These are phyloP conservation scores for Trichosanthes cucumerina DNA, from an alignment of 306 rosid species.

Conservation along the genomic window DNA sequence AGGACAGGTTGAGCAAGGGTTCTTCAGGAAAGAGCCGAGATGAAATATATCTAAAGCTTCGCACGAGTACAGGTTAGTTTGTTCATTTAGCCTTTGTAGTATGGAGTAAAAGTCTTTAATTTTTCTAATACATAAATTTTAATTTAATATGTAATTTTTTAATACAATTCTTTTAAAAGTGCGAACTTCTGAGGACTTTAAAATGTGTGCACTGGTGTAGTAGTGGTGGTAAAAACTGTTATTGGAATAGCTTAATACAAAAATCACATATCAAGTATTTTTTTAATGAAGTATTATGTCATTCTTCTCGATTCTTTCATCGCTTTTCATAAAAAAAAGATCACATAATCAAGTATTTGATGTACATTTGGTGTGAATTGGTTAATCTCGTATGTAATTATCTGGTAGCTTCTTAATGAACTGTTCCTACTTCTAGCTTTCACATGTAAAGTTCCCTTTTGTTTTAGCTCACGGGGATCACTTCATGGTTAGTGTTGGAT, in stretches of 20 bases:
- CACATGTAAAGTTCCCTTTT: neutral
- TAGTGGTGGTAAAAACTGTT: neutral
- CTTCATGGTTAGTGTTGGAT: neutral
- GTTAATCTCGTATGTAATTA: neutral
- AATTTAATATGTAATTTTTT: neutral
- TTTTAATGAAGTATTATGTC: neutral
- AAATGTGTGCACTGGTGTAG: neutral
- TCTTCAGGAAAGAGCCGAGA: conserved; percentile 65
- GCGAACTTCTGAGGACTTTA: neutral
- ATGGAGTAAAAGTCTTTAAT: neutral
- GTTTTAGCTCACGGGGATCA: neutral
- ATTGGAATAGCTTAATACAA: neutral
- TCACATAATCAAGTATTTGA: neutral
- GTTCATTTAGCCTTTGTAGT: conserved; percentile 9
- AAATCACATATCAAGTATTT: neutral
- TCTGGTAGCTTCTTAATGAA: neutral
- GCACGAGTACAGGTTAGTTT: conserved; percentile 85
- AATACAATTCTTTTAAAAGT: neutral
- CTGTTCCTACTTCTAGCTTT: neutral
- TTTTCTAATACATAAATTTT: neutral
- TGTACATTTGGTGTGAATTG: neutral
- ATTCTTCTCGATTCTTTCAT: neutral
- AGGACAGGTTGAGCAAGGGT: conserved; percentile 80
- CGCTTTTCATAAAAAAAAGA: neutral
- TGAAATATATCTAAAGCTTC: conserved; percentile 78